phyloP scores from a whole-genome alignment of 139 green algal genomes.

The Tetradesmus lagerheimii region DNA sequence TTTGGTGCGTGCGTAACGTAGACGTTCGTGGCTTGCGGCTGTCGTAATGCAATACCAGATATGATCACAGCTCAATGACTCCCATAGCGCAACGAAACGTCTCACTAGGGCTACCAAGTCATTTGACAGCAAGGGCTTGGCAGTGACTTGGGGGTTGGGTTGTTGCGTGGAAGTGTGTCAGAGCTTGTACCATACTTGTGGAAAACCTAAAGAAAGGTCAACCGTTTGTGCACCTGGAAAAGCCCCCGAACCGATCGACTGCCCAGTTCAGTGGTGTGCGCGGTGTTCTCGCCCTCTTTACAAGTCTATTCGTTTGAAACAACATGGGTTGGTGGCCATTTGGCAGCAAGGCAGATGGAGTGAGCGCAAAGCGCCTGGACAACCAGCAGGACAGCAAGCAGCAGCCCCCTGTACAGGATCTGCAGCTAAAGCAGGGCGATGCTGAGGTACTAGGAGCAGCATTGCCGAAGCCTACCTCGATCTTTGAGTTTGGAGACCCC shows the following conservation, averaged over 20 bases:
- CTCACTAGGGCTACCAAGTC: background rate
- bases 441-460: background rate
- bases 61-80: background rate
- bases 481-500: constrained; percentile 68
- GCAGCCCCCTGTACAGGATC: background rate
- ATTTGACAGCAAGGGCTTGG: background rate
- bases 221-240: background rate
- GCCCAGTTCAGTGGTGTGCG: background rate
- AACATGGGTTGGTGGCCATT: constrained; percentile 44
- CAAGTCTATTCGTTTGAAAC: background rate
- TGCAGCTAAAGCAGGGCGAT: background rate
- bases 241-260: background rate
- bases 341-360: background rate
- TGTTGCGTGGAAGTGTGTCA: no score
- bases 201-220: no score
- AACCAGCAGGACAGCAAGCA: constrained; percentile 20
- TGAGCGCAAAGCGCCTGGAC: constrained; percentile 33
- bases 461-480: constrained; percentile 53
- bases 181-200: no score
- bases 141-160: background rate
- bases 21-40: no score
- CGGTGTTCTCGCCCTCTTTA: background rate
- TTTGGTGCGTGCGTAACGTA: background rate
- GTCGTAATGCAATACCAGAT: background rate
- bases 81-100: background rate